Conservation (phyloP, 148 eudicot genomes). For the Fagopyrum esculentum region DNA sequence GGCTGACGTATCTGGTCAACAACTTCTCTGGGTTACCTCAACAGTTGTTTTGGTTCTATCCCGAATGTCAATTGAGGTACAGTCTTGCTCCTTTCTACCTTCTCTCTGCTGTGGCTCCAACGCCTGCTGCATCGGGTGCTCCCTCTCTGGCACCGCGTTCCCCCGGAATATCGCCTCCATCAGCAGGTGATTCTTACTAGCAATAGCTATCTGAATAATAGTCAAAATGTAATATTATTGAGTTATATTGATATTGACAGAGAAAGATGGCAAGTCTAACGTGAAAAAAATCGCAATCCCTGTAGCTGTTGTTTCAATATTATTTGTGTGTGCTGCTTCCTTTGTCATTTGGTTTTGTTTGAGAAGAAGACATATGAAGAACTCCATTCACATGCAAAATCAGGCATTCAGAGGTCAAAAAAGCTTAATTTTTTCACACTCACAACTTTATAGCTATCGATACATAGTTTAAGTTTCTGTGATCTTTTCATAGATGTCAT, state of each 20-base stretch:
- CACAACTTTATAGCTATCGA: no score
- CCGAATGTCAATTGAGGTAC: background rate
- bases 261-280: background rate
- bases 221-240: no score
- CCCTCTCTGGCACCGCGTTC: no score
- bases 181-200: no score
- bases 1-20: background rate
- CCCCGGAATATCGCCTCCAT: no score
- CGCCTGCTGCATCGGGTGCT: no score
- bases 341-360: background rate
- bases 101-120: no score
- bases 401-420: background rate
- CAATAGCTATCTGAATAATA: no score
- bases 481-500: background rate
- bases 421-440: background rate
- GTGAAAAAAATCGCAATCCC: background rate
- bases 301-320: background rate
- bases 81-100: background rate
- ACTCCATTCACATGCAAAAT: background rate
- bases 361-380: background rate
- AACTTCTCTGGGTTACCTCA: background rate
- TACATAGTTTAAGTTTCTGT: no score
- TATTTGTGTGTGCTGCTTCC: background rate
- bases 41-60: background rate
- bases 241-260: background rate